Base-by-base conservation (phyloP, 768 basidiomycete species). In the Xanthoconium purpureum region DNA sequence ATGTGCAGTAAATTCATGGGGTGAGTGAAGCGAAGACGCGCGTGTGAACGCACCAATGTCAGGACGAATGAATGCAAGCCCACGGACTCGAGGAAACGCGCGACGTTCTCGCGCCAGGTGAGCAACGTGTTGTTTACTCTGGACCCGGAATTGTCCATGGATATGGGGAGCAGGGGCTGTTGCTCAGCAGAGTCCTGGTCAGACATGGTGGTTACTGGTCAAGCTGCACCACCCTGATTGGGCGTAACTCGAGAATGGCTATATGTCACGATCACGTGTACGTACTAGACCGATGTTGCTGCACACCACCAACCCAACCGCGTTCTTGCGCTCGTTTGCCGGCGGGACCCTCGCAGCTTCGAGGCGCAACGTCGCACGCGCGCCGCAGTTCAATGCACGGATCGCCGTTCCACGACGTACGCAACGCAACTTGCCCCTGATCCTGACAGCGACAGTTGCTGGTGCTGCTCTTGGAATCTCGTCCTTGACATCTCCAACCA, bases 61-160 rank as follows among this genome's bases (percentile, higher is more conserved):
- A 89, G 79, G 61, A 90, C 77, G 45, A 77, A 66, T 57, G 75
- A 78, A 72, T 88, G 88, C 36, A 87, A 73, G 44, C 61, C 59
- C 32, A 64, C 67, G 52, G 79, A 80, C 61, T 88, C 84, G 35
- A 89, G 78, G 36, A 80, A 51, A 39, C 73, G 60, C 6, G 78
- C 83, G 4, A 78, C 73, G 62, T 62, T 63, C 55, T 67, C 71
- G 63, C 71, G 70, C 68, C 58, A 70, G 59, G 58, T 55, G 32
- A 15, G 32, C 47, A 62, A 7, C n/a, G 59, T 32, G 9, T 38
- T 8, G n/a, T 45, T 18, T 17, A 32, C 52, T 20, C 50, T 66
- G 51, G 51, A 40, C 29, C 45, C 58, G 54, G 47, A 5, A 29
- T 38, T 50, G n/a, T 70, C 71, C 17, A 55, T 56, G n/a, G 64